A percentile compares a stretch with the other conserved stretches of the same genome.
These are phyloP conservation scores for Mycena rosella DNA, from an alignment of 768 basidiomycete species.

Conservation along the genomic window DNA sequence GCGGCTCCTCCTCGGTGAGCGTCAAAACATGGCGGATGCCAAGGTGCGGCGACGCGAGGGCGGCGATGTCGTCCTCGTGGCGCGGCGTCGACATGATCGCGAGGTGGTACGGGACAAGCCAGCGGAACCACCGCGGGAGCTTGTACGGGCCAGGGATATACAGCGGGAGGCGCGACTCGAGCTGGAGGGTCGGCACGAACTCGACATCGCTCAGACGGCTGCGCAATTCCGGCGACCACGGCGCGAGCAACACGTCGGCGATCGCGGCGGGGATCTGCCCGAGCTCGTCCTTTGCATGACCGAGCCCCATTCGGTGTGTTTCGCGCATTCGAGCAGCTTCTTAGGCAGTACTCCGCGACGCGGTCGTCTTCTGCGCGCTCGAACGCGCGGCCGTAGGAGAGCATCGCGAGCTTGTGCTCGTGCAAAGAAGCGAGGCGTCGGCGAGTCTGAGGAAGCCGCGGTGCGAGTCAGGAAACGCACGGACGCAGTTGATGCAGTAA, in stretches of 20 bases:
- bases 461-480: constrained; percentile 48
- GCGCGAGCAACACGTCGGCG: constrained; percentile 47
- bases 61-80: constrained; percentile 60
- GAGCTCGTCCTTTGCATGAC: constrained; percentile 58
- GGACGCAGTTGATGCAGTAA: constrained; percentile 50
- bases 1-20: constrained; percentile 69
- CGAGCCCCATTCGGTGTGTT: constrained; percentile 66
- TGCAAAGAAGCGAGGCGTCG: constrained; percentile 54
- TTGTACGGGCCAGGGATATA: constrained; percentile 54
- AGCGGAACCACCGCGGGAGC: constrained; percentile 71
- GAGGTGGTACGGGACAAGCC: constrained; percentile 70
- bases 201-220: constrained; percentile 47
- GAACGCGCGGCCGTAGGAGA: constrained; percentile 64
- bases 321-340: constrained; percentile 58
- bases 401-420: constrained; percentile 64
- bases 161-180: constrained; percentile 57
- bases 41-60: constrained; percentile 59
- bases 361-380: constrained; percentile 54
- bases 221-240: constrained; percentile 58
- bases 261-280: constrained; percentile 53
- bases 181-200: constrained; percentile 52
- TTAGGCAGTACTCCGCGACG: constrained; percentile 58
- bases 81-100: constrained; percentile 74
- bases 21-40: constrained; percentile 71
- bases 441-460: constrained; percentile 65